Conservation (phyloP, 306 rosid genomes). For the Nissolia schottii region DNA sequence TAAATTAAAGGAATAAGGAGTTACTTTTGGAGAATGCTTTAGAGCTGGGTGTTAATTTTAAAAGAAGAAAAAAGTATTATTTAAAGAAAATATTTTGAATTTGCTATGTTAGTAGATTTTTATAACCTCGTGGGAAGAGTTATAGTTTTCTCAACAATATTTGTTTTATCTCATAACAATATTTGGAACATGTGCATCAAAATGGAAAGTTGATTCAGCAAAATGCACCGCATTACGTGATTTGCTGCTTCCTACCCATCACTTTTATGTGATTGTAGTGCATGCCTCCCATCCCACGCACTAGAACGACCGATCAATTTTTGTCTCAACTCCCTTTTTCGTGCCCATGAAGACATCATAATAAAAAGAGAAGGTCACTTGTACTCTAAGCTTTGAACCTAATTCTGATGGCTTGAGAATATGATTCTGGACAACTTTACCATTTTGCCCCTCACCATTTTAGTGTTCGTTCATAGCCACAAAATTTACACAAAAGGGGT, state of each 20-base stretch:
- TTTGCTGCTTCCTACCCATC: constrained; percentile 1
- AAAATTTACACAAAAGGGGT: not conserved
- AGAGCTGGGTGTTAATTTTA: too few relatives aligned
- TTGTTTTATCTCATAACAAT: not conserved
- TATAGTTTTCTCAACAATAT: not conserved
- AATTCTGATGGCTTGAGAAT: not conserved
- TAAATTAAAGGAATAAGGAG: too few relatives aligned
- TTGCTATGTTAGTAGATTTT: too few relatives aligned
- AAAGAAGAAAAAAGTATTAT: too few relatives aligned
- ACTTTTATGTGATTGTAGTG: not conserved
- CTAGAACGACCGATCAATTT: not conserved
- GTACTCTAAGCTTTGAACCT: not conserved
- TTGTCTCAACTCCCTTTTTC: not conserved
- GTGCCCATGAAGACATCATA: not conserved
- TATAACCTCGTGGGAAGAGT: too few relatives aligned
- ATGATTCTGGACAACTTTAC: not conserved
- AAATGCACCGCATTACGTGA: constrained; percentile 11
- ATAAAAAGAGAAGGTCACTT: not conserved
- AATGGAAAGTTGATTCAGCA: constrained; percentile 36
- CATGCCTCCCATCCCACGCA: not conserved
- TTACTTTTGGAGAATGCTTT: too few relatives aligned
- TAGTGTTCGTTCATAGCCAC: not conserved
- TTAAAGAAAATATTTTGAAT: too few relatives aligned
- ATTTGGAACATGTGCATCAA: not conserved
- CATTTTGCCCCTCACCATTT: not conserved